Evolutionary conservation across 805 yeast genomes (phyloP).

Genomic region (Candida tibetensis): DNA sequence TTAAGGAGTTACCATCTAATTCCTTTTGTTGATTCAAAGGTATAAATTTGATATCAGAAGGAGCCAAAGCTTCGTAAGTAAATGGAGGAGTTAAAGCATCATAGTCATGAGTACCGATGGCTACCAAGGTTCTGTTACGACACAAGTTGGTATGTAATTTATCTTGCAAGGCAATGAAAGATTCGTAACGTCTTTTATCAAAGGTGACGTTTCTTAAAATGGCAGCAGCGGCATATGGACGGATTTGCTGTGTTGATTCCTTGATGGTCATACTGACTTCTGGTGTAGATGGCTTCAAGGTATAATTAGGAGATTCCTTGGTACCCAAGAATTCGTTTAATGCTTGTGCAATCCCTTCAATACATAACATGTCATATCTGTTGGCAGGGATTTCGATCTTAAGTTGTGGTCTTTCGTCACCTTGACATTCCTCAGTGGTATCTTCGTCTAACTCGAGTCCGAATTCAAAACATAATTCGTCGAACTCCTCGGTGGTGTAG

Average conservation of each 20-base stretch:
- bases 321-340: conserved; percentile 85
- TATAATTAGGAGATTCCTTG: conserved; percentile 61
- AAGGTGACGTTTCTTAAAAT: conserved; percentile 79
- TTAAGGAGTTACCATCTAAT: conserved; percentile 72
- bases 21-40: conserved; percentile 71
- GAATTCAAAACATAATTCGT: conserved; percentile 94
- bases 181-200: conserved; percentile 82
- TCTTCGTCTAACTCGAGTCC: conserved; percentile 98
- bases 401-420: conserved; percentile 91
- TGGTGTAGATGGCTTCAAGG: conserved; percentile 59
- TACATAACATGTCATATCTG: conserved; percentile 96
- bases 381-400: conserved; percentile 98
- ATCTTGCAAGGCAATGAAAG: conserved; percentile 94
- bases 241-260: conserved; percentile 64
- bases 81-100: conserved; percentile 80
- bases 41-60: conserved; percentile 67
- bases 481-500: conserved; percentile 84
- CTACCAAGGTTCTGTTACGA: conserved; percentile 95
- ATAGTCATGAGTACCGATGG: conserved; percentile 96
- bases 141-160: conserved; percentile 93
- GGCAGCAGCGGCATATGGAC: conserved; percentile 97
- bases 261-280: conserved; percentile 66
- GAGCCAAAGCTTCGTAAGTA: conserved; percentile 80
- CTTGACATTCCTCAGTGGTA: conserved; percentile 70
- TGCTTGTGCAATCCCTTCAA: conserved; percentile 96